phyloP scores from a whole-genome alignment of 1,139 yeast species.

The Fermentozyma sake region DNA sequence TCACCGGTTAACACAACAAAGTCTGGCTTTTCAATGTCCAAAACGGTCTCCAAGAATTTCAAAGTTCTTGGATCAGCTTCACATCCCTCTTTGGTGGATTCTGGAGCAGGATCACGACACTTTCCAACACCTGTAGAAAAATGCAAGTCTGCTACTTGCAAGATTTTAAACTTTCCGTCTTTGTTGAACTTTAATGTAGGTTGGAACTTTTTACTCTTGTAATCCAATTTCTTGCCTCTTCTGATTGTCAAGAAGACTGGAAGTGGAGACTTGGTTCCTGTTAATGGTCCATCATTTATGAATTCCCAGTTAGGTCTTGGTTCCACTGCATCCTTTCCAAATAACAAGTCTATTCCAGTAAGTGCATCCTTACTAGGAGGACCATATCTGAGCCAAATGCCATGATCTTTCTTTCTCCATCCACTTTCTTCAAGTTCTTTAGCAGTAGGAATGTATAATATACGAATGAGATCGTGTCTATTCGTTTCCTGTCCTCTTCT shows the following conservation, averaged over 20 bases:
- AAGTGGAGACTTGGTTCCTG: slow-evolving; percentile 16
- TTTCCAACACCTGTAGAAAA: slow-evolving; percentile 71
- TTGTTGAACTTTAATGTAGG: slow-evolving; percentile 22
- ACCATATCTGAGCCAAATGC: slow-evolving; percentile 51
- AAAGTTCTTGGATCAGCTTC: slow-evolving; percentile 71
- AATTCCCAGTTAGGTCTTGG: slow-evolving; percentile 73
- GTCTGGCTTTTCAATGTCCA: slow-evolving; percentile 75
- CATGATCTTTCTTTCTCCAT: slow-evolving; percentile 34
- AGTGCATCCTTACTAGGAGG: slow-evolving; percentile 22
- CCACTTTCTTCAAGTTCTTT: slow-evolving; percentile 28
- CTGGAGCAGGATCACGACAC: slow-evolving; percentile 69
- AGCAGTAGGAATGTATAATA: slow-evolving; percentile 26
- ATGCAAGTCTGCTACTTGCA: slow-evolving; percentile 87
- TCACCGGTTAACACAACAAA: slow-evolving; percentile 85
- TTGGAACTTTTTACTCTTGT: slow-evolving; percentile 15
- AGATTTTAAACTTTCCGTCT: slow-evolving; percentile 60
- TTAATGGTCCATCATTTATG: slow-evolving; percentile 20
- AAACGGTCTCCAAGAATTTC: slow-evolving; percentile 53
- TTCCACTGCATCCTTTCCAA: slow-evolving; percentile 69
- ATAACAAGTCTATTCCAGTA: slow-evolving; percentile 55
- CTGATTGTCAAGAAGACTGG: slow-evolving; percentile 29
- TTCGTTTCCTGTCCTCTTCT: too few relatives aligned
- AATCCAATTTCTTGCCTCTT: slow-evolving; percentile 20
- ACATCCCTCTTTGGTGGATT: slow-evolving; percentile 42
- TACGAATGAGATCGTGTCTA: slow-evolving; percentile 21